Evolutionary conservation across 1,284 basidiomycete species (phyloP).

Genomic region (Boletellus deceptivus): DNA sequence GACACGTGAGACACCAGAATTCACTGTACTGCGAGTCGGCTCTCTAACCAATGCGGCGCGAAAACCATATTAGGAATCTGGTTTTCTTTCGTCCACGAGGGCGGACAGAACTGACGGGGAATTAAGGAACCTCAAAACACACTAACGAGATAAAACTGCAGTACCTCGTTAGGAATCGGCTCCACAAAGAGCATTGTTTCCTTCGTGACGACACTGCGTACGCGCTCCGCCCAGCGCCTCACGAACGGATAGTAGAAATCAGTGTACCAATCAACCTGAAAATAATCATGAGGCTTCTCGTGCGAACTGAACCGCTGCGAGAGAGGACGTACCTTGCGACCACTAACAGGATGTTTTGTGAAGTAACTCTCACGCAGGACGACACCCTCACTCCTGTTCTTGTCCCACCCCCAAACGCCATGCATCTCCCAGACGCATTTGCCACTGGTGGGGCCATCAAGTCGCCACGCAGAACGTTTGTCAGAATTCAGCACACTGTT

Average conservation of each 20-base stretch:
- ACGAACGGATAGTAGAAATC: slow-evolving; percentile 88
- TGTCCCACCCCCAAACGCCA: slow-evolving; percentile 92
- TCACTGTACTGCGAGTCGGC: background rate
- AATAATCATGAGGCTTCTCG: background rate
- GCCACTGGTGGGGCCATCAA: slow-evolving; percentile 67
- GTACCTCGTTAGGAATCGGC: slow-evolving; percentile 87
- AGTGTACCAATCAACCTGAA: slow-evolving; percentile 75
- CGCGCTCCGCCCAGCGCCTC: slow-evolving; percentile 66
- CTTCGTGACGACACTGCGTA: slow-evolving; percentile 48
- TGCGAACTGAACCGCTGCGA: background rate
- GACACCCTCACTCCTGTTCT: slow-evolving; percentile 64
- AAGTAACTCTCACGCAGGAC: slow-evolving; percentile 90
- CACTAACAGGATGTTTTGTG: slow-evolving; percentile 59
- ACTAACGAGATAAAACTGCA: slow-evolving; percentile 11
- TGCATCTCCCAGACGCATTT: slow-evolving; percentile 88
- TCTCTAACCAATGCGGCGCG: slow-evolving; percentile 83
- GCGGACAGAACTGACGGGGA: slow-evolving; percentile 65
- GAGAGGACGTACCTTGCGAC: slow-evolving; percentile 47
- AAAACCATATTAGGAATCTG: slow-evolving; percentile 78
- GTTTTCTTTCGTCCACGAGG: slow-evolving; percentile 65
- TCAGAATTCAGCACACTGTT: slow-evolving; percentile 56
- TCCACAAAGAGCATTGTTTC: slow-evolving; percentile 80
- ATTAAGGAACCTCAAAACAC: slow-evolving; percentile 7
- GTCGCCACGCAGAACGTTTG: slow-evolving; percentile 64
- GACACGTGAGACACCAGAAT: background rate